phyloP scores from a whole-genome alignment of 371 early-diverging fungal species.

The Mortierella sp. region DNA sequence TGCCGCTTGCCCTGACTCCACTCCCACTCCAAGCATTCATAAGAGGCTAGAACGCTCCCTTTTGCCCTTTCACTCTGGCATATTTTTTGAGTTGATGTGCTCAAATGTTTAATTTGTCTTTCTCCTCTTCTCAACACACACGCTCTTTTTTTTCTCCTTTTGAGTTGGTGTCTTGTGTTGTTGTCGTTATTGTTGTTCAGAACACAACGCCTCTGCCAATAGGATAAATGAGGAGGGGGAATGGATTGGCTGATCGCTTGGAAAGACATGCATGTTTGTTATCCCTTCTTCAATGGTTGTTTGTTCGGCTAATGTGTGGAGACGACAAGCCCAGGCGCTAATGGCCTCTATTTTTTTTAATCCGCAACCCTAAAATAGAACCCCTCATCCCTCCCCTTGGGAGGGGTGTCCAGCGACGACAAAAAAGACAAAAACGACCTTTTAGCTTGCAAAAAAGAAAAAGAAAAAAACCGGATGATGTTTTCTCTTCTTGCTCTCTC shows the following conservation, averaged over 20 bases:
- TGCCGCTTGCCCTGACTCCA: neutral
- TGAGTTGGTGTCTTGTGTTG: neutral
- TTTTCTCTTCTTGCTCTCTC: neutral
- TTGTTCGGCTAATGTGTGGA: neutral
- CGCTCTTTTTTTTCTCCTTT: slow-evolving; percentile 4
- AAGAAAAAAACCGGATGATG: neutral
- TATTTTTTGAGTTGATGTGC: neutral
- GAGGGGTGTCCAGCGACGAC: neutral
- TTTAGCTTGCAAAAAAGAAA: neutral
- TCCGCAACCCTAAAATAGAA: slow-evolving; percentile 5
- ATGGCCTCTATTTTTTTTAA: neutral
- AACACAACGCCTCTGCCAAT: neutral
- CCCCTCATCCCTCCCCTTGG: neutral
- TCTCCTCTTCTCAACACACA: neutral
- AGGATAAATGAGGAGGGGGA: no score
- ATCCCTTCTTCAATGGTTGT: no score
- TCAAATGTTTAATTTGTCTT: neutral
- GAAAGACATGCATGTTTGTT: neutral
- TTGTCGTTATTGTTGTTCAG: neutral
- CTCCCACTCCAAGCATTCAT: neutral
- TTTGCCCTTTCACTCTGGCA: neutral
- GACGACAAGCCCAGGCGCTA: neutral
- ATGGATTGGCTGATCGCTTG: slow-evolving; percentile 5
- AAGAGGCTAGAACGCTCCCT: slow-evolving; percentile 7
- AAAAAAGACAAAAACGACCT: no score